Base-by-base conservation (phyloP, 345 rosid species). In the Noccaea caerulescens region DNA sequence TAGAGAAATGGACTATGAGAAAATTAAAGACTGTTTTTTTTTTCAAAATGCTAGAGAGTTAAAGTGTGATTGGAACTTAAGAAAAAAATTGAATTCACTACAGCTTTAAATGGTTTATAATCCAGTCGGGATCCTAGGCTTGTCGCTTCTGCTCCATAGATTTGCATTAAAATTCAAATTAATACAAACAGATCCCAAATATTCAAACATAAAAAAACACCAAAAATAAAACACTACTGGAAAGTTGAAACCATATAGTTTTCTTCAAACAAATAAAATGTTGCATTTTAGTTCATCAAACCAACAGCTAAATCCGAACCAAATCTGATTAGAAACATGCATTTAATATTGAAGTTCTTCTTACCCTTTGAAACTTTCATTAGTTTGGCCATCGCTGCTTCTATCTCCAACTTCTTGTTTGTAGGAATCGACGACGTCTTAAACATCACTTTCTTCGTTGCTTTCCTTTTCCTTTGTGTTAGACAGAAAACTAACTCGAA, bases 341-440 rank as follows among this genome's bases (percentile, higher is more conserved):
- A 68, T 57, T 34, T 46, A 45, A 68, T 45, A 20, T 1, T 9
- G 9, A 69, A 47, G 0, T 36, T 3, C 8, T 36, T 50, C 36
- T 51, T 51, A 41, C 53, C 44, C 20, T 51, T 61, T 51, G 44
- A 68, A 61, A 71, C 53, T 61, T 60, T 0, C 61, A 16, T 61
- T 33, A 71, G 59, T 41, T 61, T 71, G 10, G 13, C 43, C 13
- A 61, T 44, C 1, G 13, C 60, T 2, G 14, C 33, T 14, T 58
- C 50, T n/a, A 10, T 13, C 14, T 32, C 66, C 39, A 47, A 13
- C 25, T 49, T 49, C 7, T 63, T 84, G 14, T 81, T 84, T 73
- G 11, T 82, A 1, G 72, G 77, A 44, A 18, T 2, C 3, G 79
- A 80, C 45, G 86, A 89, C 0, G 77, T 87, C 39, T 14, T 79